Percentiles rank a stretch among this genome's conserved stretches.
Conservation (phyloP, 1,139 yeast genomes). For the Blastobotrys ciferrii region DNA sequence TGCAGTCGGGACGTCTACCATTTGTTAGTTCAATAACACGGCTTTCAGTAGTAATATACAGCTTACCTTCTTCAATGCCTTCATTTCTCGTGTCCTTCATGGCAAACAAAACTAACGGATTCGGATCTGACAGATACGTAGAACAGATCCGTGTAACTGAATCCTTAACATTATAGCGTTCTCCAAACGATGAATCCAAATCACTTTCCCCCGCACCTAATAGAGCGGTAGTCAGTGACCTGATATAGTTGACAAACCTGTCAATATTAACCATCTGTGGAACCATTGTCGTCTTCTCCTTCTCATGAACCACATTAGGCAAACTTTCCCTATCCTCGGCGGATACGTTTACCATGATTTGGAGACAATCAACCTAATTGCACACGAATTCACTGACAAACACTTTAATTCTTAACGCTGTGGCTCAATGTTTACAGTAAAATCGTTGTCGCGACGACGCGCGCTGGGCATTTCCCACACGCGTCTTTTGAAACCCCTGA, state of each 20-base stretch:
- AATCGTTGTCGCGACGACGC: not conserved
- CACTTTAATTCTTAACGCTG: not conserved
- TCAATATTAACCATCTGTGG: not conserved
- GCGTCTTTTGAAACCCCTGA: too few species aligned
- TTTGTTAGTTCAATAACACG: not conserved
- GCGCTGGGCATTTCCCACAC: not conserved
- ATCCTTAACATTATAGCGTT: conserved; percentile 12
- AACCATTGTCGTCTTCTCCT: not conserved
- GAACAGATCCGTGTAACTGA: conserved; percentile 16
- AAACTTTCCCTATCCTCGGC: not conserved
- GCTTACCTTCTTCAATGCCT: conserved; percentile 16
- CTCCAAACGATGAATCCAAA: conserved; percentile 26
- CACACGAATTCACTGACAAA: not conserved
- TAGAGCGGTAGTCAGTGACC: conserved; percentile 21
- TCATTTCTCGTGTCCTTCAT: conserved; percentile 18
- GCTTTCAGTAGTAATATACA: not conserved
- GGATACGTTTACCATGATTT: not conserved
- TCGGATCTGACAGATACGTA: conserved; percentile 26
- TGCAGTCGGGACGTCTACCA: not conserved
- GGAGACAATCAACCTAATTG: not conserved
- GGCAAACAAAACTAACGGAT: conserved; percentile 28
- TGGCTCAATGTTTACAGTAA: not conserved
- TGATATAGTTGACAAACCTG: conserved; percentile 19
- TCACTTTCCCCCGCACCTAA: conserved; percentile 27
- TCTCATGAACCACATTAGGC: not conserved